Percentiles rank a stretch among this genome's conserved stretches.
These are phyloP conservation scores for Tuber aestivum DNA, from an alignment of 495 filamentous ascomycete species.

Conservation along the genomic window DNA sequence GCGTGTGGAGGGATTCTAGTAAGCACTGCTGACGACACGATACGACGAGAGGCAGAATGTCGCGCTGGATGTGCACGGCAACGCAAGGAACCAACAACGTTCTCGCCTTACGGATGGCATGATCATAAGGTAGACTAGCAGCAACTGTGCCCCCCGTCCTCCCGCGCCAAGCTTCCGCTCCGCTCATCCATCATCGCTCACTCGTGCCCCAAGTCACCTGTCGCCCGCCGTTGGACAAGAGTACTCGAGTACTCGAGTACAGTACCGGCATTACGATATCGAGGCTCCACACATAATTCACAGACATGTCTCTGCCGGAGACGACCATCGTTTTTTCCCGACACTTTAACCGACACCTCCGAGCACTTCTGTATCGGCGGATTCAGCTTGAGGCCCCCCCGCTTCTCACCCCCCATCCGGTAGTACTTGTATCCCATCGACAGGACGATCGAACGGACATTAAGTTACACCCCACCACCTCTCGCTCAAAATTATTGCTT, in stretches of 20 bases:
- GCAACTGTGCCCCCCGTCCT: not conserved
- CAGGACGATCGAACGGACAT: not conserved
- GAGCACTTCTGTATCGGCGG: not conserved
- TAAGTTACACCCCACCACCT: not conserved
- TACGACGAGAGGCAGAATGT: not conserved
- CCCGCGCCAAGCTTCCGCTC: not conserved
- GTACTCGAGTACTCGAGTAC: too few species aligned
- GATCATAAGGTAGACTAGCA: not conserved
- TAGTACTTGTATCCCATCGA: too few species aligned
- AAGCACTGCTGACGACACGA: slow-evolving; percentile 3
- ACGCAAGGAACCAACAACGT: not conserved
- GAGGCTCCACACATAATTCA: too few species aligned
- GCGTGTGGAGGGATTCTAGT: not conserved
- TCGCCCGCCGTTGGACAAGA: not conserved
- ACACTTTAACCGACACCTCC: not conserved
- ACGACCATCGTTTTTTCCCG: not conserved
- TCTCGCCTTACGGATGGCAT: not conserved
- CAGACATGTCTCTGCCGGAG: too few species aligned
- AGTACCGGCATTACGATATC: not conserved
- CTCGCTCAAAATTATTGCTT: too few species aligned
- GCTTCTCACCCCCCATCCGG: too few species aligned
- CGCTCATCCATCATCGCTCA: not conserved
- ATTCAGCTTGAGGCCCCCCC: not conserved
- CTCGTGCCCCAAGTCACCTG: not conserved
- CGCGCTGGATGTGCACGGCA: not conserved